Base-by-base conservation (phyloP, 495 filamentous ascomycete species). In the Penicillium daleae region DNA sequence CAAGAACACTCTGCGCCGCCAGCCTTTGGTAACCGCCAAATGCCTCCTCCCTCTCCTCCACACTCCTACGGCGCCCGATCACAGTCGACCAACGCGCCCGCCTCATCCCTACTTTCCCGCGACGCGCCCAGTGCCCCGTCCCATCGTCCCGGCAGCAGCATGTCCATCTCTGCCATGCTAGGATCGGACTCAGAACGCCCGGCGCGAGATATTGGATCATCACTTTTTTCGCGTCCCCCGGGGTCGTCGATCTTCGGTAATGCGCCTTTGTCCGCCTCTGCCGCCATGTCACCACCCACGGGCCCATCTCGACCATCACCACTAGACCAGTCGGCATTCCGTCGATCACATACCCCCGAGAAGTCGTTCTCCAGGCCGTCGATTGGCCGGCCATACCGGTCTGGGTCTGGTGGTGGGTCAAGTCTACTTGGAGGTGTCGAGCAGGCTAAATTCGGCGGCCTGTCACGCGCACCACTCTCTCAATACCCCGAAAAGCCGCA, bases 131-230 rank as follows among this genome's bases (percentile, higher is more conserved):
- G 76, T 53, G 75, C 72, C 50, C 71, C 81, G 46, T 68, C 75
- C 33, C 78, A 83, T 72, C 83, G 86, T 40, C 83, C 83, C 10
- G 86, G 87, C 15, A 90, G 90, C 75, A 90, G 90, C 79, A 98
- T 99, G 95, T 96, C 95, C 22, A 99, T 99, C 68, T 95, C 92
- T 9, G 91, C 95, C 22, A 92, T 99, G 84, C 85, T 99, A 51
- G 87, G 83, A 54, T 75, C 79, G 13, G 85, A 85, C 57, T 69
- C 83, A 22, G 89, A 89, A 49, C 86, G 86, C n/a, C 85, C 89
- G 39, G 74, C 84, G 19, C 80, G 85, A 55, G 85, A 90, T 63
- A 71, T 83, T 48, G 73, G 78, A 29, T 72, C 79, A 29, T 74
- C 82, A 9, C 82, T 85, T 32, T 88, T 89, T 63, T 78, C 79